phyloP scores from a whole-genome alignment of 2,329 filamentous ascomycete genomes.

The Aspergillus felis region DNA sequence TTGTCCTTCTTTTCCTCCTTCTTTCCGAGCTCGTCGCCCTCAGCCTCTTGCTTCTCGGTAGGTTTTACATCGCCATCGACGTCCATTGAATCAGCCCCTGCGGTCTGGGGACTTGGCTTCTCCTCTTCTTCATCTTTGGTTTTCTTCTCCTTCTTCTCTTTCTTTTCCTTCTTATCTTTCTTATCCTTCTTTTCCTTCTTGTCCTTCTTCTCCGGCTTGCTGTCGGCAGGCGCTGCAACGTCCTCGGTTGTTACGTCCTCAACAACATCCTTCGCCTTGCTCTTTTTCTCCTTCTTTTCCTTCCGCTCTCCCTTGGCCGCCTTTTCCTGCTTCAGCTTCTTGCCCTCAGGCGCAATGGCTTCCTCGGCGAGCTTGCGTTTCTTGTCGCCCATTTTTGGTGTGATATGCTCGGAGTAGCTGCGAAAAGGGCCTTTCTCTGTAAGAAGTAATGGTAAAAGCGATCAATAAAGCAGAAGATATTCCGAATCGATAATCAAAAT shows the following conservation, averaged over 20 bases:
- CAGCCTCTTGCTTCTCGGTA: constrained; percentile 17
- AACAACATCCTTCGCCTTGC: constrained; percentile 11
- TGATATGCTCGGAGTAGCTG: not conserved
- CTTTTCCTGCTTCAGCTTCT: constrained; percentile 32
- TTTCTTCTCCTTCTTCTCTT: constrained; percentile 14
- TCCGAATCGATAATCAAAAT: not conserved
- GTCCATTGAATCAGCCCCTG: constrained; percentile 6
- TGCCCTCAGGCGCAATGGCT: constrained; percentile 24
- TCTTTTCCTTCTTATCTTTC: constrained; percentile 16
- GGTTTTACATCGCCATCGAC: constrained; percentile 9
- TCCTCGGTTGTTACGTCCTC: constrained; percentile 6
- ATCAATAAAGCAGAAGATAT: not conserved
- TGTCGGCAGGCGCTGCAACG: constrained; percentile 7
- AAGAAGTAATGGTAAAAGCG: not conserved
- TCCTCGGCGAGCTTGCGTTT: constrained; percentile 37
- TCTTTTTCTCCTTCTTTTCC: constrained; percentile 20
- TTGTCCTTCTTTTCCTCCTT: constrained; percentile 14
- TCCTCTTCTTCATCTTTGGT: constrained; percentile 3
- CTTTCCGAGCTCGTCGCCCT: constrained; percentile 15
- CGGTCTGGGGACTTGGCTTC: not conserved
- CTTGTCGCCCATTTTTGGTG: constrained; percentile 31
- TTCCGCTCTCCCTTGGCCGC: constrained; percentile 22
- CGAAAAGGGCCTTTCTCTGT: not conserved
- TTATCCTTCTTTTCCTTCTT: constrained; percentile 5
- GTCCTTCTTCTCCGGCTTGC: constrained; percentile 11